Percentiles rank a stretch among this genome's conserved stretches.
Evolutionary conservation across 768 basidiomycete genomes (phyloP).

Genomic region (Boletus huronensis): DNA sequence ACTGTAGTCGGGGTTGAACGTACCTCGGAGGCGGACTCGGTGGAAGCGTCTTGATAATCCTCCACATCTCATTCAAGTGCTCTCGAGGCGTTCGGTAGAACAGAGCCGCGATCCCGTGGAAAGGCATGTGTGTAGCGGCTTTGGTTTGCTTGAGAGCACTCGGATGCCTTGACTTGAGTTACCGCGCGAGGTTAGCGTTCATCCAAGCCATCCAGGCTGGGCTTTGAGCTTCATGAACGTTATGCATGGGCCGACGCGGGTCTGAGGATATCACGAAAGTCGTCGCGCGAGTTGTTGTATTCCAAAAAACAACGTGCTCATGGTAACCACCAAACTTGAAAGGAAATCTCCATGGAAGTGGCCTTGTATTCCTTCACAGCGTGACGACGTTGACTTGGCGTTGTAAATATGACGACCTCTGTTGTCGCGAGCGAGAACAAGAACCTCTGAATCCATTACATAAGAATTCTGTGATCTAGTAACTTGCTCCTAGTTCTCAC

Average conservation of each 20-base stretch:
- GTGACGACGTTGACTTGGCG: not conserved
- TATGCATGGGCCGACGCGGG: not conserved
- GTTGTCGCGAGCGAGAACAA: too few species aligned
- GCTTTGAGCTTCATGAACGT: too few species aligned
- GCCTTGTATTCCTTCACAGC: not conserved
- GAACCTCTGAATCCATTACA: too few species aligned
- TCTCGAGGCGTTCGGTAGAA: constrained; percentile 18
- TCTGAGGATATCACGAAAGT: not conserved
- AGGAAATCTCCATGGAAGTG: not conserved
- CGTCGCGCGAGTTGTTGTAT: constrained; percentile 3
- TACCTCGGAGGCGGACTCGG: constrained; percentile 15
- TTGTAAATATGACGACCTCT: not conserved
- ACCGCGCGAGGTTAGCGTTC: not conserved
- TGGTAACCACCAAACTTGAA: not conserved
- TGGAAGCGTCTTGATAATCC: constrained; percentile 16
- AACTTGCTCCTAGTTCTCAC: too few species aligned
- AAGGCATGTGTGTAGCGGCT: not conserved
- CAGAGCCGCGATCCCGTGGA: constrained; percentile 14
- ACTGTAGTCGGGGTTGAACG: not conserved
- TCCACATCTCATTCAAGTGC: constrained; percentile 26
- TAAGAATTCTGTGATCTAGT: too few species aligned
- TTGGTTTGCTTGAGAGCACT: not conserved
- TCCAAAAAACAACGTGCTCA: constrained; percentile 11
- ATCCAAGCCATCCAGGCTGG: too few species aligned
- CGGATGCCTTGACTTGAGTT: not conserved